These are phyloP conservation scores for Lasiosphaeris hirsuta DNA, from an alignment of 495 filamentous ascomycete genomes.

Conservation along the genomic window DNA sequence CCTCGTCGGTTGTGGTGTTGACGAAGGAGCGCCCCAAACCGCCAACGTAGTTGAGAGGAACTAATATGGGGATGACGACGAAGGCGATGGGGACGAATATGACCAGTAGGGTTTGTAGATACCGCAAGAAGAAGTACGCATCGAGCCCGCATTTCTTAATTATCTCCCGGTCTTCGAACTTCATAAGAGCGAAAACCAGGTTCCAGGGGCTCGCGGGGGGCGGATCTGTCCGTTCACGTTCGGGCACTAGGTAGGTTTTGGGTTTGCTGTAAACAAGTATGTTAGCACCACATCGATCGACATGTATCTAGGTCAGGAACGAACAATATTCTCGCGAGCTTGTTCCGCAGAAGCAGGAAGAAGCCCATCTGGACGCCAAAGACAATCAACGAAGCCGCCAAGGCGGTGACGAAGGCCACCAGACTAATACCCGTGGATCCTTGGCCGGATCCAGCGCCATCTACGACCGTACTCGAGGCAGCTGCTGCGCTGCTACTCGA, in stretches of 20 bases:
- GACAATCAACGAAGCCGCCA: conserved; percentile 65
- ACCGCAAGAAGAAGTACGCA: conserved; percentile 97
- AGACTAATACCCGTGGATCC: conserved; percentile 51
- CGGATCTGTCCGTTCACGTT: conserved; percentile 72
- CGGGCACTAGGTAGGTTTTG: conserved; percentile 86
- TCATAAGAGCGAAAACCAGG: conserved; percentile 69
- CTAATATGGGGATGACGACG: conserved; percentile 77
- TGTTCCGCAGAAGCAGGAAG: conserved; percentile 75
- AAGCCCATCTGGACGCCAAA: conserved; percentile 75
- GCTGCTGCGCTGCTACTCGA: background rate
- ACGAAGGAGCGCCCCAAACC: conserved; percentile 60
- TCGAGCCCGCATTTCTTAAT: conserved; percentile 94
- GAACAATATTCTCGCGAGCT: conserved; percentile 81
- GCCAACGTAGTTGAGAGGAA: conserved; percentile 76
- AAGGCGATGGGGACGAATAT: conserved; percentile 82
- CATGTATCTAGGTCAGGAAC: conserved; percentile 28
- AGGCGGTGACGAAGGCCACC: conserved; percentile 70
- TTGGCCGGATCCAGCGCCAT: conserved; percentile 36
- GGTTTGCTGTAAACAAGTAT: conserved; percentile 57
- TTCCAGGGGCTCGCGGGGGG: conserved; percentile 67
- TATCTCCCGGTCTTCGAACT: conserved; percentile 77
- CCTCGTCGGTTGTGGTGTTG: conserved; percentile 31
- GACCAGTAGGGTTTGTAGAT: conserved; percentile 86
- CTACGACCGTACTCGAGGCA: background rate
- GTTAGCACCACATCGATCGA: background rate